Conservation (phyloP, 306 rosid species). For the Vicia faba region DNA sequence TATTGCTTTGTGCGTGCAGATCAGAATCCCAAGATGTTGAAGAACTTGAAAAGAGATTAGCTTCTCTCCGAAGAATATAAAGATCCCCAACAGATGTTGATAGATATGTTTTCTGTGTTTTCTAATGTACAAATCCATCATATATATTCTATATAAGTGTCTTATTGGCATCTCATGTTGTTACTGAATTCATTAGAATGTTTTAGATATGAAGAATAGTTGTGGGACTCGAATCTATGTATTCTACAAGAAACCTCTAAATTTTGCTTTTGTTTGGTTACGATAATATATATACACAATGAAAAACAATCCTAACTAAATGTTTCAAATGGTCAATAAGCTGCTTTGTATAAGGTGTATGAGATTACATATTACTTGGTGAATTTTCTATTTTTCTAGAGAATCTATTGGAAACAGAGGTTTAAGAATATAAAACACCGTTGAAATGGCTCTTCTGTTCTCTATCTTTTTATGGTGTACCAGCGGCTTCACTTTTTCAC, state of each 20-base stretch:
- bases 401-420: background rate
- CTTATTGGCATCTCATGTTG: constrained; percentile 20
- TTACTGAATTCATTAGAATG: background rate
- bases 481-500: too few relatives aligned
- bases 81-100: constrained; percentile 11
- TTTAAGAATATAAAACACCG: too few relatives aligned
- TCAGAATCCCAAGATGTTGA: constrained; percentile 71
- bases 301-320: background rate
- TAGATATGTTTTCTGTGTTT: constrained; percentile 22
- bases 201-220: constrained; percentile 19
- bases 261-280: background rate
- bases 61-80: constrained; percentile 82
- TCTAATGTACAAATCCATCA: constrained; percentile 43
- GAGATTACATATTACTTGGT: too few relatives aligned
- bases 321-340: background rate
- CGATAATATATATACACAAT: background rate
- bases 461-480: too few relatives aligned
- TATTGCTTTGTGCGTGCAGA: constrained; percentile 44
- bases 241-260: constrained; percentile 13
- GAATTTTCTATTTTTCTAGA: background rate
- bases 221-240: constrained; percentile 26
- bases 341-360: too few relatives aligned
- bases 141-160: constrained; percentile 30
- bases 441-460: too few relatives aligned
- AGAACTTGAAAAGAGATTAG: constrained; percentile 92